A percentile compares a stretch with the other conserved stretches of the same genome.
These are phyloP conservation scores for Heliamphora exappendiculata DNA, from an alignment of 148 eudicot species.

Conservation along the genomic window DNA sequence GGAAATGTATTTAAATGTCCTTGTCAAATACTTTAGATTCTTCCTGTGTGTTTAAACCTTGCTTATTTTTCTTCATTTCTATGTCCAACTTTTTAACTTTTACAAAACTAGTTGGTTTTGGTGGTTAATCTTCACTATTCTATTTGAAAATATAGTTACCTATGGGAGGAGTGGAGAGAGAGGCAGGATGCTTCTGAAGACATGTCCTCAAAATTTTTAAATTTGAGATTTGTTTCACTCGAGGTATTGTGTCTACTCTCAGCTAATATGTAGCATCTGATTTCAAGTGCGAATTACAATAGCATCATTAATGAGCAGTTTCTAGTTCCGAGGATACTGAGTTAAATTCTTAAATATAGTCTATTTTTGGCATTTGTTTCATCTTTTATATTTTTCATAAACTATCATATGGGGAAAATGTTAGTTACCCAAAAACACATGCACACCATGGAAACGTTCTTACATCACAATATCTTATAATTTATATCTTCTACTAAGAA, in stretches of 20 bases:
- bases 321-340: background rate
- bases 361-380: background rate
- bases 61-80: no score
- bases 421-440: no score
- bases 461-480: background rate
- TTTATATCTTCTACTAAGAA: background rate
- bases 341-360: background rate
- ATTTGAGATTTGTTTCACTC: conserved; percentile 61
- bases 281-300: background rate
- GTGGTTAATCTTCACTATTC: conserved; percentile 6
- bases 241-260: conserved; percentile 47
- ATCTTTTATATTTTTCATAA: background rate
- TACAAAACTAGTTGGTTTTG: background rate
- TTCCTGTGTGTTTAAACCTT: background rate
- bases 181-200: conserved; percentile 65
- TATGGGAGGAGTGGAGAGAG: conserved; percentile 96
- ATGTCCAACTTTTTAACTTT: no score
- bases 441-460: background rate
- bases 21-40: no score
- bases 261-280: background rate
- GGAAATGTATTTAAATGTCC: no score
- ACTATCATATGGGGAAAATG: background rate
- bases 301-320: background rate
- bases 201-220: conserved; percentile 39
- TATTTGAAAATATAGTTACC: conserved; percentile 50